phyloP scores from a whole-genome alignment of 805 yeast genomes.

The Candida hungchunana region DNA sequence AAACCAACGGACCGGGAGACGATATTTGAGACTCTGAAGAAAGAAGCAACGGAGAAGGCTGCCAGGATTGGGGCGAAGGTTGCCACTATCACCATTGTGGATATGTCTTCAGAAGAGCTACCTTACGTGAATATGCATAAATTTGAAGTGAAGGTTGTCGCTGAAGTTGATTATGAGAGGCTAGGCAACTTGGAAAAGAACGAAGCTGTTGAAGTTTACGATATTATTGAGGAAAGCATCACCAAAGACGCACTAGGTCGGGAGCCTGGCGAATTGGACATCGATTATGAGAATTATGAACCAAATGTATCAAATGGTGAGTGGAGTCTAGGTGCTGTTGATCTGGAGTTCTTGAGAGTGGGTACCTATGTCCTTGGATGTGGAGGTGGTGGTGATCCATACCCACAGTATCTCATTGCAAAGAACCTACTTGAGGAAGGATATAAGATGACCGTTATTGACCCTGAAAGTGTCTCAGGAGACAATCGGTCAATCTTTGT shows the following conservation, averaged over 20 bases:
- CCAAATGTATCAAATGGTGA: conserved; percentile 30
- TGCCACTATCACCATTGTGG: conserved; percentile 26
- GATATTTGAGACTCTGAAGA: conserved; percentile 20
- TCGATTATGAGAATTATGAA: conserved; percentile 22
- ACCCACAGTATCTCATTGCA: conserved; percentile 35
- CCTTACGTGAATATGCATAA: conserved; percentile 32
- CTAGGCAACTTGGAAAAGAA: conserved; percentile 10
- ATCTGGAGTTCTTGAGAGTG: conserved; percentile 37
- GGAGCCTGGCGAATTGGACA: conserved; percentile 2
- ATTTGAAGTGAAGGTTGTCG: conserved; percentile 37
- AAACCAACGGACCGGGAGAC: conserved; percentile 19
- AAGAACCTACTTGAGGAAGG: conserved; percentile 34
- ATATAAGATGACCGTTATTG: conserved; percentile 33
- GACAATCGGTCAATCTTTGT: conserved; percentile 24
- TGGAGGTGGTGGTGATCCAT: conserved; percentile 52
- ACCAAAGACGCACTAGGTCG: conserved; percentile 12
- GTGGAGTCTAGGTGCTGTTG: conserved; percentile 35
- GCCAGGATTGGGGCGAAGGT: conserved; percentile 26
- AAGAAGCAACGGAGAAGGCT: conserved; percentile 23
- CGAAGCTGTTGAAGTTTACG: background rate
- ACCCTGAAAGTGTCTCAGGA: conserved; percentile 16
- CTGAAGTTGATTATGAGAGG: conserved; percentile 39
- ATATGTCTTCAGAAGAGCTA: conserved; percentile 27
- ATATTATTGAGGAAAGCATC: conserved; percentile 8
- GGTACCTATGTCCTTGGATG: conserved; percentile 47